A percentile compares a stretch with the other conserved stretches of the same genome.
Evolutionary conservation across 169 alveolate genomes (phyloP).

Genomic region (Besnoitia besnoiti): DNA sequence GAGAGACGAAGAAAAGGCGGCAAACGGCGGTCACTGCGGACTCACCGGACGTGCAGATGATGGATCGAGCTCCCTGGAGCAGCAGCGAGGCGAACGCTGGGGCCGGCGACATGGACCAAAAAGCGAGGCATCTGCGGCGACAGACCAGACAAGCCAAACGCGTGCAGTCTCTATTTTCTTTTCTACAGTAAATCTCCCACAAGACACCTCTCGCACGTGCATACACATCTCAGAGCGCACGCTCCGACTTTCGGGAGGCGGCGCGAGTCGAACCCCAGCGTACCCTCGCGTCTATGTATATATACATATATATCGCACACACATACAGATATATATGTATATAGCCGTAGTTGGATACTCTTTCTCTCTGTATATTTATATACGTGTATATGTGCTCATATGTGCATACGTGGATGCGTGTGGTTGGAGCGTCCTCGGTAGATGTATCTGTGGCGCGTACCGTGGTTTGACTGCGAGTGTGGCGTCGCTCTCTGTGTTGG

Average conservation of each 20-base stretch:
- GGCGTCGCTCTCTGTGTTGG: neutral
- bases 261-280: no score
- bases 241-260: no score
- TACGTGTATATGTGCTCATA: neutral
- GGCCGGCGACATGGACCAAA: conserved; percentile 1
- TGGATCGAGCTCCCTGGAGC: conserved; percentile 1
- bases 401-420: neutral
- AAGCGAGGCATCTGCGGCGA: neutral
- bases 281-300: neutral
- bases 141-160: no score
- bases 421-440: neutral
- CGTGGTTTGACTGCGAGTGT: neutral
- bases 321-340: neutral
- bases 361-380: neutral
- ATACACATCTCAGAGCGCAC: no score
- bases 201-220: no score
- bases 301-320: neutral
- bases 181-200: no score
- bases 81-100: neutral
- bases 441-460: neutral
- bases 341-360: neutral
- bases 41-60: conserved; percentile 22
- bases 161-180: no score
- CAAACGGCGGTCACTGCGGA: no score
- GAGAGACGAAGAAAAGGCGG: neutral